A percentile compares a stretch with the other conserved stretches of the same genome.
These are phyloP conservation scores for Aspergillus quadrilineatus DNA, from an alignment of 2,329 filamentous ascomycete genomes.

Conservation along the genomic window DNA sequence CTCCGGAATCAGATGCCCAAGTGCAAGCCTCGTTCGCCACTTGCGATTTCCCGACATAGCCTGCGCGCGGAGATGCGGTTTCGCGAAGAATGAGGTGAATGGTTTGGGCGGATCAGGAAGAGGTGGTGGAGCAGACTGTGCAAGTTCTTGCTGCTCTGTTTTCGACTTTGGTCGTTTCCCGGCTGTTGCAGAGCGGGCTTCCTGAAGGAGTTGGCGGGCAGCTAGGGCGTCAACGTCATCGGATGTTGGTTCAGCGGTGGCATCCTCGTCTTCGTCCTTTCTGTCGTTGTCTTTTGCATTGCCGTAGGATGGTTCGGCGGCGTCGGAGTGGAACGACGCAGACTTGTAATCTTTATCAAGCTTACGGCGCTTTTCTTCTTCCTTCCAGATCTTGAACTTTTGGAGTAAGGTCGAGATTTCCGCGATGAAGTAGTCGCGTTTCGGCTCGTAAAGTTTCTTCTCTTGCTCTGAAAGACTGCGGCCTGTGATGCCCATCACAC, in stretches of 20 bases:
- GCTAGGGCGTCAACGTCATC: constrained; percentile 71
- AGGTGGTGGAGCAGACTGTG: constrained; percentile 19
- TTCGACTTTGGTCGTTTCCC: constrained; percentile 35
- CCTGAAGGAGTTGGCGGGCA: constrained; percentile 72
- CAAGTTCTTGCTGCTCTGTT: constrained; percentile 3
- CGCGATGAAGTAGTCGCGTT: constrained; percentile 77
- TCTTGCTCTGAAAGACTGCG: constrained; percentile 79
- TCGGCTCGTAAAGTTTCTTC: constrained; percentile 82
- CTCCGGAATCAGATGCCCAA: constrained; percentile 78
- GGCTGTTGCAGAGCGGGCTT: constrained; percentile 60
- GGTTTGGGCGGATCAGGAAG: constrained; percentile 50
- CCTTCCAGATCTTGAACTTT: constrained; percentile 84
- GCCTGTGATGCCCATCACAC: constrained; percentile 83
- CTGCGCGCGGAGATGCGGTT: constrained; percentile 74
- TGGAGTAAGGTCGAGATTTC: constrained; percentile 79
- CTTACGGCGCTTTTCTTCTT: constrained; percentile 83
- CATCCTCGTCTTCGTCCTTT: constrained; percentile 35
- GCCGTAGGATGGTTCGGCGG: neutral
- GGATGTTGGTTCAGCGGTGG: constrained; percentile 55
- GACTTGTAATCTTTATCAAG: constrained; percentile 68
- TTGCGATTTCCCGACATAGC: constrained; percentile 73
- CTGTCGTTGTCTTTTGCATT: constrained; percentile 37
- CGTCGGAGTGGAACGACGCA: constrained; percentile 7
- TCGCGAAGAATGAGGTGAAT: constrained; percentile 84
- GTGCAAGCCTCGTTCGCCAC: constrained; percentile 70